These are phyloP conservation scores for Daldinia decipiens DNA, from an alignment of 495 filamentous ascomycete species.

Conservation along the genomic window DNA sequence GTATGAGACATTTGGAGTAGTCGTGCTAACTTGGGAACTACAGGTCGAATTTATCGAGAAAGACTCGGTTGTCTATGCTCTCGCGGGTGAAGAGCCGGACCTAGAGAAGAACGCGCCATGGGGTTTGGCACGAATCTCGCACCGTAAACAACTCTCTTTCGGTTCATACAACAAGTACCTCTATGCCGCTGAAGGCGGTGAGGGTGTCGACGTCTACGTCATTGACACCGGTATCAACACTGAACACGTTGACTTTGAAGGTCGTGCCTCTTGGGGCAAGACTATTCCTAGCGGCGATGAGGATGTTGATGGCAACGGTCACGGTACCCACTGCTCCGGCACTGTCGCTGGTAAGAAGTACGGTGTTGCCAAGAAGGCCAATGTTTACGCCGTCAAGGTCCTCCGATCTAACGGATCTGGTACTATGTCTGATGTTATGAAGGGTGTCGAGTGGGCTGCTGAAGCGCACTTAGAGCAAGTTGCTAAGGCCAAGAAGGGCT, in stretches of 20 bases:
- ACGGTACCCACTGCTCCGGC: slow-evolving; percentile 99
- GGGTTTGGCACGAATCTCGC: slow-evolving; percentile 97
- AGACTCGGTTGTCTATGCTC: slow-evolving; percentile 87
- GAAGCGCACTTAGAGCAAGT: slow-evolving; percentile 77
- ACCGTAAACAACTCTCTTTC: slow-evolving; percentile 86
- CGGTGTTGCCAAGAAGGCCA: slow-evolving; percentile 99
- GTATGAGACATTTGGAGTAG: slow-evolving; percentile 8
- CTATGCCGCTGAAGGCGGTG: slow-evolving; percentile 88
- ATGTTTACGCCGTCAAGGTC: slow-evolving; percentile 96
- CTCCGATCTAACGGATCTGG: slow-evolving; percentile 97
- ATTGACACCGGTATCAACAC: slow-evolving; percentile 97
- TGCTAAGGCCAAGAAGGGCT: slow-evolving; percentile 79
- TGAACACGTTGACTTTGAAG: slow-evolving; percentile 96
- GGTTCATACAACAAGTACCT: slow-evolving; percentile 98
- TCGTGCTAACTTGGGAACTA: slow-evolving; percentile 31
- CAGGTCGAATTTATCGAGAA: slow-evolving; percentile 97
- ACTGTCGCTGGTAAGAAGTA: slow-evolving; percentile 98
- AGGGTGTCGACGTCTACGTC: slow-evolving; percentile 98
- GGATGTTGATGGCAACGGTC: slow-evolving; percentile 95
- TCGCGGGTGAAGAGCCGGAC: slow-evolving; percentile 57
- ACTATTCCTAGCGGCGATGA: slow-evolving; percentile 86
- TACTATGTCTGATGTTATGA: slow-evolving; percentile 97
- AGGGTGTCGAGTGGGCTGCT: slow-evolving; percentile 96
- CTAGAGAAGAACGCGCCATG: slow-evolving; percentile 92
- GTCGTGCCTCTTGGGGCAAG: slow-evolving; percentile 95